Base-by-base conservation (phyloP, 441 rosid genomes). In the Macaranga tanarius region DNA sequence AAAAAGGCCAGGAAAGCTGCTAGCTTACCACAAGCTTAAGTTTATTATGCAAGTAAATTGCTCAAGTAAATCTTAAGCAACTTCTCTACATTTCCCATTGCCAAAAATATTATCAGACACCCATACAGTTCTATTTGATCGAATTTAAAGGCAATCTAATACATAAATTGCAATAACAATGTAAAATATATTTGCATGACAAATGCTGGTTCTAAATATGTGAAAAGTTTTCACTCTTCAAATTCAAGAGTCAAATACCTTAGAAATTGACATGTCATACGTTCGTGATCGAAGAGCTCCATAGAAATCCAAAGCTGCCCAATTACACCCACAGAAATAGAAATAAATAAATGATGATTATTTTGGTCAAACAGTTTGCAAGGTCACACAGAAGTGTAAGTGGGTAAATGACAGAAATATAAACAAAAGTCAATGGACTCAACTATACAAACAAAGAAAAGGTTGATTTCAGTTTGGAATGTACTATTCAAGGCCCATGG, bases 241-340 rank as follows among this genome's bases (percentile, higher is more conserved):
- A 40, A 62, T n/a, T 31, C 25, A 62, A 22, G 51, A 72, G 56
- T 61, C 58, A 44, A 48, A 48, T 78, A 92, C 97, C 97, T 89
- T 85, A 50, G 86, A 87, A 79, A 95, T 92, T 42, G 93, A 85
- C 70, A 81, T 85, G 83, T 95, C 99, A 76, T 90, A 95, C 66
- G 97, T 95, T 68, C 94, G 87, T 19, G 98, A 95, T 80, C 99
- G 87, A 54, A 92, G 84, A 70, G 96, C 98, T 81, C 99, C 97
- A 76, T 92, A 92, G 79, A 92, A 95, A 80, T 95, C 98, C 83
- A 95, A 86, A 70, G 97, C 99, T 95, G 86, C 72, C 64, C 67
- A 64, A 17, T 26, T 70, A 71, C 11, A 5, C 61, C 3, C 63
- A 50, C n/a, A 42, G 71, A 66, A 71, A 71, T 26, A 69, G 15